Conservation (phyloP, 2,329 filamentous ascomycete species). For the Sarocladium strictum region DNA sequence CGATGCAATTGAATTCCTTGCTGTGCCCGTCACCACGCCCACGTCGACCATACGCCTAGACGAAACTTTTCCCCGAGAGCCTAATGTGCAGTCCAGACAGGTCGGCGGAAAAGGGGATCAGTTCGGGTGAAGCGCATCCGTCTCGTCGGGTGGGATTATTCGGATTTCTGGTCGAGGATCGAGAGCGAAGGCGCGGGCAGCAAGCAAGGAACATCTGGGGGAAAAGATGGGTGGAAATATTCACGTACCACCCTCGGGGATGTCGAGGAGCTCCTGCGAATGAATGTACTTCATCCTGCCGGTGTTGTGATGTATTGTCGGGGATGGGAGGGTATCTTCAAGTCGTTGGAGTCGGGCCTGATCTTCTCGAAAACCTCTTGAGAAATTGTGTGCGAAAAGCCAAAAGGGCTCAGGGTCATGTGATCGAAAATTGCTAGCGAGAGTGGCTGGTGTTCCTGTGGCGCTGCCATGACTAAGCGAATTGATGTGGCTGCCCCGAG, state of each 20-base stretch:
- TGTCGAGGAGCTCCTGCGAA: constrained; percentile 89
- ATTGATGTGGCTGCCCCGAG: too few species aligned
- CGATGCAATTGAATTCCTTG: constrained; percentile 1
- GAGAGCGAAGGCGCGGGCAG: neutral
- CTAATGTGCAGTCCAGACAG: neutral
- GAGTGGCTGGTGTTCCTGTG: neutral
- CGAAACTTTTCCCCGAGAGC: neutral
- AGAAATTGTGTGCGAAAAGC: constrained; percentile 9
- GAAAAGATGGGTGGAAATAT: constrained; percentile 13
- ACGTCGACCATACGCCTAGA: neutral
- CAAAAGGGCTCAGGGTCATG: constrained; percentile 38
- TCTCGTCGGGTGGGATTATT: neutral
- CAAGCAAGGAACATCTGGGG: neutral
- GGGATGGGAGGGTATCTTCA: constrained; percentile 33
- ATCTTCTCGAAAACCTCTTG: constrained; percentile 25
- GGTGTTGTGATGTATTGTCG: constrained; percentile 43
- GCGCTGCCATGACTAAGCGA: neutral
- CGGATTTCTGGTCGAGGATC: neutral
- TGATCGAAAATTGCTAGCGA: neutral
- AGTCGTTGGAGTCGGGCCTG: constrained; percentile 23
- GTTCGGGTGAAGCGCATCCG: neutral
- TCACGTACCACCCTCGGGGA: constrained; percentile 92
- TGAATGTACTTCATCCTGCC: constrained; percentile 99
- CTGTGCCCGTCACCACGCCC: neutral
- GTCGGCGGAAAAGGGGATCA: neutral